Base-by-base conservation (phyloP, 148 eudicot species). In the Rhododendron molle region DNA sequence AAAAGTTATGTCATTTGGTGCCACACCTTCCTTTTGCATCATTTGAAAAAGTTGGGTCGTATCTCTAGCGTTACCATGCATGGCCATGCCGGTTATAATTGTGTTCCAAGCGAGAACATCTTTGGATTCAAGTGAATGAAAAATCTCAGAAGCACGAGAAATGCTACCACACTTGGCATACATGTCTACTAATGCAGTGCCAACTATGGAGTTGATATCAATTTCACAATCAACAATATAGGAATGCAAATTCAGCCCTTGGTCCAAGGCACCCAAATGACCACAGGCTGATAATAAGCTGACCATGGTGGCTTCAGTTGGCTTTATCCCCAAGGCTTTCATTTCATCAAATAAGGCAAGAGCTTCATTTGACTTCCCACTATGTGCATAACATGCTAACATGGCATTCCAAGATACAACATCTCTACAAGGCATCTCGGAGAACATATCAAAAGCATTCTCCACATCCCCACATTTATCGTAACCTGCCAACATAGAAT, bases 321-420 rank as follows among this genome's bases (percentile, higher is more conserved):
- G 86, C 52, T 85, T 85, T 38, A 88, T 65, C 26, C 85, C 83
- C 18, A 58, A 52, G 11, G 21, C n/a, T 77, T 81, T 81, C 91
- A 90, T 88, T 80, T 88, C 87, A 71, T 85, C 44, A 85, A 88
- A 90, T 13, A 90, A 80, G 11, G 83, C 85, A 80, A 88, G 76
- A 54, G 89, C 85, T 85, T 90, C 90, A 46, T 84, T 86, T 12
- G 87, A n/a, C 44, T 84, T 83, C 18, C 89, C 91, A 30, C 82
- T 49, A 36, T 84, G 86, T 30, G 76, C 85, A 85, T 84, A 88
- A 78, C 88, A 84, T 40, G 91, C 84, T 73, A 88, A 60, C 88
- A 90, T 90, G 36, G 90, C 81, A 81, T 86, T 90, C 91, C 91
- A 90, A 38, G 90, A 88, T 23, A 90, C 86, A 10, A 88, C 81